These are phyloP conservation scores for Fusarium sp. DNA, from an alignment of 2,329 filamentous ascomycete genomes.

Conservation along the genomic window DNA sequence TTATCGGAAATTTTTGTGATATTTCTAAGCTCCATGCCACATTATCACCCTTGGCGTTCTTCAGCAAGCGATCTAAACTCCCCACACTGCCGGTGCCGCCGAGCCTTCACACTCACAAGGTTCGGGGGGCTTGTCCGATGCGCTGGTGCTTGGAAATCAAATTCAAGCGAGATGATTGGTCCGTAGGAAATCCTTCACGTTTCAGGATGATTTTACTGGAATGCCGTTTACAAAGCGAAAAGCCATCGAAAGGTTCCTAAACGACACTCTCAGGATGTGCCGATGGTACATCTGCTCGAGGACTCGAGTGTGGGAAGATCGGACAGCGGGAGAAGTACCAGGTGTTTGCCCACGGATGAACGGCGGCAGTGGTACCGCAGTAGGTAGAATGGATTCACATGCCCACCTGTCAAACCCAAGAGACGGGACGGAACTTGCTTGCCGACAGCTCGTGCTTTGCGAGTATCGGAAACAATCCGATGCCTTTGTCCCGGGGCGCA, in stretches of 20 bases:
- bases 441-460: neutral
- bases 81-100: neutral
- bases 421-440: neutral
- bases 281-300: neutral
- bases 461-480: slow-evolving; percentile 5
- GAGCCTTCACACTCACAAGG: neutral
- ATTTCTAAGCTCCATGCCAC: neutral
- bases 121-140: slow-evolving; percentile 12
- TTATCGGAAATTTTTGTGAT: neutral
- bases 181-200: neutral
- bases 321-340: slow-evolving; percentile 1
- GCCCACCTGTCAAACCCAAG: neutral
- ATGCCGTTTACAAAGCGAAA: slow-evolving; percentile 23
- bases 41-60: neutral
- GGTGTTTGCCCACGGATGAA: slow-evolving; percentile 1
- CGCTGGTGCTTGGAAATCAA: slow-evolving; percentile 24
- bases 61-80: neutral
- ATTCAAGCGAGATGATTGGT: slow-evolving; percentile 19
- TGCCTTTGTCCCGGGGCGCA: neutral
- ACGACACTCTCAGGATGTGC: neutral
- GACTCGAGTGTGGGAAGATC: neutral
- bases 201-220: slow-evolving; percentile 9
- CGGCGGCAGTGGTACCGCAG: slow-evolving; percentile 8
- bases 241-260: neutral
- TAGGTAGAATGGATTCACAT: neutral